Conservation (phyloP, 768 basidiomycete genomes). For the Lentinula sp. region DNA sequence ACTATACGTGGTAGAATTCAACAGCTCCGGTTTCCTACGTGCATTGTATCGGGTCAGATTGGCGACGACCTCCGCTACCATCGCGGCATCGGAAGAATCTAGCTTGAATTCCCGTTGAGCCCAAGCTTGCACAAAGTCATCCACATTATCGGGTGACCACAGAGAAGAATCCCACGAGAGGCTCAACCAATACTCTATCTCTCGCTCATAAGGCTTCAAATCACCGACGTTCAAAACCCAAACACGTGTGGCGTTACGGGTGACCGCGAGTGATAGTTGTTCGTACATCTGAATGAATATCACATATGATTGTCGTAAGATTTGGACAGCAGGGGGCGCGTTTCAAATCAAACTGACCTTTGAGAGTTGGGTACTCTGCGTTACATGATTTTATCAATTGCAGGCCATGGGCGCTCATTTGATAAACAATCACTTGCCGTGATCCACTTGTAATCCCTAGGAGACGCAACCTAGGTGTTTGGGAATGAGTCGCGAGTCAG, state of each 20-base stretch:
- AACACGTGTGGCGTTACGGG: slow-evolving; percentile 49
- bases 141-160: slow-evolving; percentile 50
- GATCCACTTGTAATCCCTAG: slow-evolving; percentile 70
- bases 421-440: slow-evolving; percentile 27
- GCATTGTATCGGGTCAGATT: slow-evolving; percentile 54
- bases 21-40: slow-evolving; percentile 59
- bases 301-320: not conserved
- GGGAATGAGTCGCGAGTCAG: not conserved
- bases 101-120: slow-evolving; percentile 61
- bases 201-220: slow-evolving; percentile 67
- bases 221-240: slow-evolving; percentile 78
- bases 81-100: slow-evolving; percentile 27
- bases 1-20: slow-evolving; percentile 57
- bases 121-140: slow-evolving; percentile 49
- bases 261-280: slow-evolving; percentile 62
- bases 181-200: slow-evolving; percentile 62
- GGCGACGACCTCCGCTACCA: slow-evolving; percentile 45
- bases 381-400: not conserved
- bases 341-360: slow-evolving; percentile 25
- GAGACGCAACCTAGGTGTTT: slow-evolving; percentile 47
- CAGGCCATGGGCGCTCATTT: not conserved
- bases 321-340: not conserved
- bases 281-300: slow-evolving; percentile 41
- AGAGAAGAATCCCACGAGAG: slow-evolving; percentile 54
- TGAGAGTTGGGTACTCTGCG: slow-evolving; percentile 45